Conservation (phyloP, 305 asterid species). For the Solanum hybrid region DNA sequence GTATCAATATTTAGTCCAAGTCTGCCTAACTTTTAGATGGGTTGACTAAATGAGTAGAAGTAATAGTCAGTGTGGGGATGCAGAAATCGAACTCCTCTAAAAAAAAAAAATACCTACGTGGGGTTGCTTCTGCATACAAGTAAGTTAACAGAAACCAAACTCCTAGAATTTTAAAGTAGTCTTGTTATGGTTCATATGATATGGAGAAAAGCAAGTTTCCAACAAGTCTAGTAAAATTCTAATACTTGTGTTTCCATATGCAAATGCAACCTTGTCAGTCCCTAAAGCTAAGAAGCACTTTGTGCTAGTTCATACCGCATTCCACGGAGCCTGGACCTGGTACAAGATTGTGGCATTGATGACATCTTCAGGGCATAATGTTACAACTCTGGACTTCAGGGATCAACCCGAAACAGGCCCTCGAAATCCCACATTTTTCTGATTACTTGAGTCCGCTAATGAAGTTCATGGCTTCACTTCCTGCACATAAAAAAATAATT, state of each 20-base stretch:
- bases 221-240: neutral
- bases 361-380: neutral
- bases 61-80: neutral
- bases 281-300: slow-evolving; percentile 8
- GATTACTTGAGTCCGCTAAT: slow-evolving; percentile 4
- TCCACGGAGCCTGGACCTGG: slow-evolving; percentile 27
- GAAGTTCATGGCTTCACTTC: slow-evolving; percentile 16
- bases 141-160: neutral
- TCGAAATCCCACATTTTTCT: neutral
- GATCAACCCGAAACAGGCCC: neutral
- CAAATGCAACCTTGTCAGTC: neutral
- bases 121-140: neutral
- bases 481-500: neutral
- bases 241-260: neutral
- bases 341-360: slow-evolving; percentile 1
- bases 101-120: neutral
- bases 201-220: neutral
- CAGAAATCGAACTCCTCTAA: neutral
- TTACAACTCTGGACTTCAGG: slow-evolving; percentile 15
- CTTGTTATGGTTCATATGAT: neutral
- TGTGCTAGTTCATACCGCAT: slow-evolving; percentile 17
- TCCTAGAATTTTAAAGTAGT: neutral
- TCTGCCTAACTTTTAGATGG: neutral
- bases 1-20: neutral
- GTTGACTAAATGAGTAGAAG: neutral